These are phyloP conservation scores for Beauveria bassiana DNA, from an alignment of 2,329 filamentous ascomycete species.

Conservation along the genomic window DNA sequence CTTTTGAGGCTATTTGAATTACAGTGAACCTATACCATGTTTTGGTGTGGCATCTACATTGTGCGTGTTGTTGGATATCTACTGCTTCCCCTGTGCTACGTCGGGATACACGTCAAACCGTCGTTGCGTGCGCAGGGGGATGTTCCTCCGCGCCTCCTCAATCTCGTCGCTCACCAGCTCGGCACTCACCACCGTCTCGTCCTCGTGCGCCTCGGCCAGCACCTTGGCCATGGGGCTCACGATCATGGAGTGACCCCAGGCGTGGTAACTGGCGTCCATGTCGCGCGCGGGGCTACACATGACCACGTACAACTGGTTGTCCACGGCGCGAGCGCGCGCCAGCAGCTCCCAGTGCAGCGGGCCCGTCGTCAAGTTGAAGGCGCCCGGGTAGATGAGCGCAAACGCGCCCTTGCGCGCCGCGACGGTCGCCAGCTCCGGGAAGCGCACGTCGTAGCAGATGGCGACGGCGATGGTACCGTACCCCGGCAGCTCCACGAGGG, in stretches of 20 bases:
- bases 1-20: not conserved
- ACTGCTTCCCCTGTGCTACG: conserved; percentile 50
- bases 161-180: conserved; percentile 64
- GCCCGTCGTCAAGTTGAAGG: conserved; percentile 92
- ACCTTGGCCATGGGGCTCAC: conserved; percentile 81
- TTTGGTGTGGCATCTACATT: not conserved
- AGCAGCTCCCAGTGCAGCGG: conserved; percentile 84
- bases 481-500: conserved; percentile 76
- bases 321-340: conserved; percentile 74
- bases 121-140: conserved; percentile 77
- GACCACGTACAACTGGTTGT: conserved; percentile 91
- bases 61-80: not conserved
- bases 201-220: conserved; percentile 70
- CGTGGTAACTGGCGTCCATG: conserved; percentile 65
- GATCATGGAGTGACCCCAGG: conserved; percentile 86
- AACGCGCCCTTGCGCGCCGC: conserved; percentile 84
- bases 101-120: conserved; percentile 95
- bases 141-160: conserved; percentile 67
- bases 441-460: conserved; percentile 97
- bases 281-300: conserved; percentile 88
- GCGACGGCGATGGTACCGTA: conserved; percentile 83
- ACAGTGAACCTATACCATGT: not conserved
- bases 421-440: conserved; percentile 86
- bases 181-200: conserved; percentile 66
- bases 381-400: conserved; percentile 85